Base-by-base conservation (phyloP, 345 rosid genomes). In the Anastatica hierochuntica region DNA sequence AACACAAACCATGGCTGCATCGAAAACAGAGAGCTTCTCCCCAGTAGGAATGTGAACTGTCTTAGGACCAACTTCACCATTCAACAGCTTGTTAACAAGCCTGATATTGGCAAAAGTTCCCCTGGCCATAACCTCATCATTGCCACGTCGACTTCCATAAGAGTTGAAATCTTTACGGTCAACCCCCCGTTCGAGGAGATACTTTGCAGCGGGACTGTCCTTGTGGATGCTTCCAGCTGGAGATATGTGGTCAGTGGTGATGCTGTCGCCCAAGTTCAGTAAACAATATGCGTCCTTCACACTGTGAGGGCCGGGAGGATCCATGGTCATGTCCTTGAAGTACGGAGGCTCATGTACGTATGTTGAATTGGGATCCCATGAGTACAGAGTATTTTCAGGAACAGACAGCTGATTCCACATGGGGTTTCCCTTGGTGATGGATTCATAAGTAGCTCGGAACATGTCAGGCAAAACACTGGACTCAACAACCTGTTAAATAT, bases 51-150 rank as follows among this genome's bases (percentile, higher is more conserved):
- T 73, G 52, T 92, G 99, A 59, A 92, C 20, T 0, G 99, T 92
- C 76, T 83, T 85, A 4, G 97, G 85, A 39, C 99, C 99, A 41
- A 83, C 99, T 66, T 92, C 99, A 12, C 97, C 97, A 49, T 85
- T 83, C 75, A 85, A 57, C 54, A 92, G 94, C 74, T 88, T 92
- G 83, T 92, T 92, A 24, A 92, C 99, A n/a, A 92, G 40, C 56
- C 97, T 88, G 51, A 92, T 92, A 56, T 88, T 92, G 58, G 99
- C 97, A 72, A 92, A 92, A 57, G 97, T 92, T 43, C 99, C 99
- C 70, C 97, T 77, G 15, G 95, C 95, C 99, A 92, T 92, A 21
- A 92, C 71, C 66, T 88, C 95, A 62, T 92, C 97, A 20, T 92
- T 92, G 4, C 97, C 99, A 49, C 97, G 94, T 12, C 97, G 97